Base-by-base conservation (phyloP, 805 yeast species). In the Monosporozyma unispora region DNA sequence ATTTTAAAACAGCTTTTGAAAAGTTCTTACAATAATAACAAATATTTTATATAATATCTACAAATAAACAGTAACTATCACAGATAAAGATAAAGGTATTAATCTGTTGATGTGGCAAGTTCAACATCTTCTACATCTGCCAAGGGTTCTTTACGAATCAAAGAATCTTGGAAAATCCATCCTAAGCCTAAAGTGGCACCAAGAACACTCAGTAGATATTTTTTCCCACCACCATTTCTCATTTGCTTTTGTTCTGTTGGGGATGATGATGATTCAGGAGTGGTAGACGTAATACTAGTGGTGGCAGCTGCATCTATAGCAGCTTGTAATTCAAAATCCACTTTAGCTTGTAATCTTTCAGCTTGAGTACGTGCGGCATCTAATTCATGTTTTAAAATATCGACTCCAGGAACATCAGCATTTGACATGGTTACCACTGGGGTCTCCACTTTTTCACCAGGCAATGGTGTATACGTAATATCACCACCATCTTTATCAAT, bases 141-240 rank as follows among this genome's bases (percentile, higher is more conserved):
- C 18, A n/a, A 7, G 14, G 11, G 18, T 11, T 29, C 23, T 43
- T 29, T 19, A 3, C 22, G 16, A 18, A 28, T 28, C 4, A 27
- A 21, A 27, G 21, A 22, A 27, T 28, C 43, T 18, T 37, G 48
- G 39, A 46, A 46, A 19, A 39, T 21, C 48, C 48, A 46, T n/a
- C 38, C 45, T 6, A 39, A 16, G 3, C 48, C 45, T 9, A 39
- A n/a, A 3, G 44, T 18, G 22, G 22, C 39, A 14, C 48, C 48
- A 21, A 46, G 45, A 14, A 42, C 16, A 28, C 27, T 22, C 29
- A 44, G 16, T 21, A 31, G 10, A 33, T 44, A 44, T 12, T 23
- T 42, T 19, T 22, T 39, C 35, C 35, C 35, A 31, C n/a, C 35
- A 2, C n/a, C n/a, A 12, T n/a, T 31, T 14, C n/a, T 12, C 14